A percentile compares a stretch with the other conserved stretches of the same genome.
phyloP scores from a whole-genome alignment of 306 rosid species.

The Cercis canadensis region DNA sequence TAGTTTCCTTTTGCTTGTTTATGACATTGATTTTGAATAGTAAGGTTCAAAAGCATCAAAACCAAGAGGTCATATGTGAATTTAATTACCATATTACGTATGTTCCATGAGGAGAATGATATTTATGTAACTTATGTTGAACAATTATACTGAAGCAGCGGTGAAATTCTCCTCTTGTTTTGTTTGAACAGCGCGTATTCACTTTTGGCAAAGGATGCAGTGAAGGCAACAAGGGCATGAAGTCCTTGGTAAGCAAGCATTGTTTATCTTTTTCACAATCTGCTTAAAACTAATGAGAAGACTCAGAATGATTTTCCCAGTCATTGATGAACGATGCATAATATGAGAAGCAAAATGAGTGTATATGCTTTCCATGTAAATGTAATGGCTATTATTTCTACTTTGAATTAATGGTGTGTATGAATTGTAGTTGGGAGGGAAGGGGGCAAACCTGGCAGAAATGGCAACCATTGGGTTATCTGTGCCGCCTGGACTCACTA shows the following conservation, averaged over 20 bases:
- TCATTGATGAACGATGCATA: not conserved
- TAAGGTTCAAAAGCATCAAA: too few species aligned
- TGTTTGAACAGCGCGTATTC: conserved; percentile 74
- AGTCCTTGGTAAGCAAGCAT: conserved; percentile 72
- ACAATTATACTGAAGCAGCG: conserved; percentile 19
- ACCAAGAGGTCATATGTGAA: too few species aligned
- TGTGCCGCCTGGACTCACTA: conserved; percentile 95
- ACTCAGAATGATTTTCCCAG: not conserved
- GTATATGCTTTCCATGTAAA: not conserved
- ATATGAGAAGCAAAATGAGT: conserved; percentile 7
- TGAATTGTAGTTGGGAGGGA: conserved; percentile 82
- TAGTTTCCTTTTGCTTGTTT: too few species aligned
- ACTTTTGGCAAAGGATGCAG: conserved; percentile 92
- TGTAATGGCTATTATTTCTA: not conserved
- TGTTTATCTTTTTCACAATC: conserved; percentile 1
- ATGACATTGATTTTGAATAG: too few species aligned
- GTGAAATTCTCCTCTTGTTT: conserved; percentile 29
- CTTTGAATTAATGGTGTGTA: conserved; percentile 31
- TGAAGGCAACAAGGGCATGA: conserved; percentile 95
- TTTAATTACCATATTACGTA: too few species aligned
- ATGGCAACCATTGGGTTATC: conserved; percentile 94
- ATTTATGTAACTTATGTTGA: not conserved
- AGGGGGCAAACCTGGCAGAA: conserved; percentile 97
- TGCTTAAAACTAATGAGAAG: not conserved
- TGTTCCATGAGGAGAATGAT: too few species aligned